Percentiles rank a stretch among this genome's conserved stretches.
phyloP scores from a whole-genome alignment of 1,284 basidiomycete genomes.

The Cryptococcus sp. region DNA sequence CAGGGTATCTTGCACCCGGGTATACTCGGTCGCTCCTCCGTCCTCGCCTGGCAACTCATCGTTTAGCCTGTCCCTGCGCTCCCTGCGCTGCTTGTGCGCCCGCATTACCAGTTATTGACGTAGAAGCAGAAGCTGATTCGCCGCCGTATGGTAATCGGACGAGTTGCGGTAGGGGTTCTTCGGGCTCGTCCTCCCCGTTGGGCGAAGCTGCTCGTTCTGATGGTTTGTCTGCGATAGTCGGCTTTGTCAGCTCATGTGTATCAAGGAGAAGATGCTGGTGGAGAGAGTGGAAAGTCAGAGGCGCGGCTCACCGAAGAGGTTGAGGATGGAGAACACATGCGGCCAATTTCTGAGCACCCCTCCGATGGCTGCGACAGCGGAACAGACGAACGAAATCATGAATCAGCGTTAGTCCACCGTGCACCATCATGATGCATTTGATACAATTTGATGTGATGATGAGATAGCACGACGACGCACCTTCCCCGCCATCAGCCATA shows the following conservation, averaged over 20 bases:
- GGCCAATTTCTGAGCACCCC: conserved; percentile 51
- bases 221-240: conserved; percentile 21
- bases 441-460: not conserved
- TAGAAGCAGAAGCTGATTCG: conserved; percentile 9
- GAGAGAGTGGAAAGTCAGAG: not conserved
- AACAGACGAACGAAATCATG: conserved; percentile 1
- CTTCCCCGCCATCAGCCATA: conserved; percentile 55
- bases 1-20: not conserved
- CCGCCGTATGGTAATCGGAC: conserved; percentile 40
- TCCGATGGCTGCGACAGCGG: conserved; percentile 39
- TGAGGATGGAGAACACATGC: conserved; percentile 51
- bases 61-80: too few species aligned
- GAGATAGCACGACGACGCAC: conserved; percentile 21
- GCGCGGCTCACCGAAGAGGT: conserved; percentile 42
- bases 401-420: not conserved
- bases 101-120: not conserved
- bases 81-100: too few species aligned
- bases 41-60: too few species aligned
- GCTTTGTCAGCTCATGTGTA: not conserved
- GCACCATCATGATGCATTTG: not conserved
- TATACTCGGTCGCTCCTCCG: too few species aligned
- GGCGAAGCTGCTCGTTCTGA: conserved; percentile 5
- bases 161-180: conserved; percentile 39
- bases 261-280: not conserved
- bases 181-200: conserved; percentile 28